These are phyloP conservation scores for Lunularia cruciata DNA, from an alignment of 225 moss, liverwort and hornwort species.

Conservation along the genomic window DNA sequence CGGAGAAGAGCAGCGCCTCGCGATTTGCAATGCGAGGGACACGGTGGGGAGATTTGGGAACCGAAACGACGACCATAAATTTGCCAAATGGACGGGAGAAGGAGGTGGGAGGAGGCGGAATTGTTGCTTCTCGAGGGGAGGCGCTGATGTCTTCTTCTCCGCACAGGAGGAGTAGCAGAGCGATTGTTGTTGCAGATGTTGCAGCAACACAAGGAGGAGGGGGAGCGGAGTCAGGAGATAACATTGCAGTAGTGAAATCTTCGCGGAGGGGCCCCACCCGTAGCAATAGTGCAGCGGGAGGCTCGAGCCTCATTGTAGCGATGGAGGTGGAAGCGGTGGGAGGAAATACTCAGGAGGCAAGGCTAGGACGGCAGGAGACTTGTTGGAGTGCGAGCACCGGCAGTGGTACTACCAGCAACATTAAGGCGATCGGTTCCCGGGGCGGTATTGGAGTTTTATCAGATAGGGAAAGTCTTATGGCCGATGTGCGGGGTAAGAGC, in stretches of 20 bases:
- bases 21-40: neutral
- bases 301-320: conserved; percentile 6
- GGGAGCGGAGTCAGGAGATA: neutral
- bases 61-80: conserved; percentile 6
- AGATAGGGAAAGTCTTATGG: neutral
- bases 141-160: neutral
- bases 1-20: neutral
- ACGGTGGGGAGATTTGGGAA: conserved; percentile 26
- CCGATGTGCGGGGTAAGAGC: conserved; percentile 18
- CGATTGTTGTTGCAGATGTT: no score
- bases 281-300: conserved; percentile 10
- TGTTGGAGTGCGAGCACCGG: conserved; percentile 13
- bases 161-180: neutral
- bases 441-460: neutral
- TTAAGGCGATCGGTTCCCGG: conserved; percentile 2
- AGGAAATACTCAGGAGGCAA: neutral
- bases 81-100: neutral
- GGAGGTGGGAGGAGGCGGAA: neutral
- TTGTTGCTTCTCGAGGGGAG: neutral
- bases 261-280: conserved; percentile 18
- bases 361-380: conserved; percentile 6
- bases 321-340: conserved; percentile 20
- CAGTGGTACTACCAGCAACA: neutral
- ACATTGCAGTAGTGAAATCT: conserved; percentile 9
- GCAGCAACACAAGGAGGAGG: neutral